Conservation (phyloP, 2,329 filamentous ascomycete genomes). For the Colletotrichum shisoi region DNA sequence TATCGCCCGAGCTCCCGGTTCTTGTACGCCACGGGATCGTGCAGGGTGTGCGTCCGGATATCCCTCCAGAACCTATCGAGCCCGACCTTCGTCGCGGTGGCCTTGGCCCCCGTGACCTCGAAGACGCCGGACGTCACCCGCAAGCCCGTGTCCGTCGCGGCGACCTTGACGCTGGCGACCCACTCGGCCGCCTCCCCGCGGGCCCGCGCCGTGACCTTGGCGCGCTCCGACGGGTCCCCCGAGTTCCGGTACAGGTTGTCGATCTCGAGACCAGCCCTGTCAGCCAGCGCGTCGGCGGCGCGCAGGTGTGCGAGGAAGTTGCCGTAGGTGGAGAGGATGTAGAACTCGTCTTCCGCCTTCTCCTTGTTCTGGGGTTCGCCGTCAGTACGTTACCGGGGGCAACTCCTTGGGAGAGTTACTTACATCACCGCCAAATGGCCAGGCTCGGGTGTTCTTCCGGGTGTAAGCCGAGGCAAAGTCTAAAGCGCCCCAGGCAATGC, state of each 20-base stretch:
- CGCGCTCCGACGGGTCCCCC: constrained; percentile 50
- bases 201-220: constrained; percentile 57
- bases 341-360: constrained; percentile 68
- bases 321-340: constrained; percentile 70
- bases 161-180: constrained; percentile 69
- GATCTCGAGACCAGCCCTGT: constrained; percentile 62
- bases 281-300: constrained; percentile 65
- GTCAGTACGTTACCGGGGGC: not conserved
- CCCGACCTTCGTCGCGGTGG: constrained; percentile 65
- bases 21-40: constrained; percentile 74
- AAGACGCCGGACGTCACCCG: constrained; percentile 68
- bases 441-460: constrained; percentile 63
- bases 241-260: constrained; percentile 56
- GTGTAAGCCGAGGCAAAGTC: constrained; percentile 66
- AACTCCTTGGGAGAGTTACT: constrained; percentile 26
- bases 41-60: constrained; percentile 70
- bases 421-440: constrained; percentile 70
- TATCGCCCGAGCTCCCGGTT: constrained; percentile 68
- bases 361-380: constrained; percentile 57
- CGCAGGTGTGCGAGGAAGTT: constrained; percentile 69
- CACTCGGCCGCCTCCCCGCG: constrained; percentile 69
- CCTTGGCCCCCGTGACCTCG: constrained; percentile 67
- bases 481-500: constrained; percentile 67
- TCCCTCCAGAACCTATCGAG: constrained; percentile 73
- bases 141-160: constrained; percentile 67